phyloP scores from a whole-genome alignment of 2,329 filamentous ascomycete genomes.

The Xylariaceae sp. region DNA sequence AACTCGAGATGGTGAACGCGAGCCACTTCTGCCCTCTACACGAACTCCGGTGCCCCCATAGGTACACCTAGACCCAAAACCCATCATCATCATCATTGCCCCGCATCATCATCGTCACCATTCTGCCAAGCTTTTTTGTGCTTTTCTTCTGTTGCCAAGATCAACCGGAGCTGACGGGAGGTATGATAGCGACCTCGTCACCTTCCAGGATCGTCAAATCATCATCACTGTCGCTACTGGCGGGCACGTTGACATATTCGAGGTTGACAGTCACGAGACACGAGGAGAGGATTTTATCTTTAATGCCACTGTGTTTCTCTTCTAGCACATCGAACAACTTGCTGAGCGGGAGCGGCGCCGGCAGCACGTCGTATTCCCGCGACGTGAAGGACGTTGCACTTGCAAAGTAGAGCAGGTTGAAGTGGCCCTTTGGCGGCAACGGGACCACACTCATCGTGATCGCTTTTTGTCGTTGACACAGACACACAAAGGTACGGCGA shows the following conservation, averaged over 20 bases:
- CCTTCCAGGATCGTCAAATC: constrained; percentile 57
- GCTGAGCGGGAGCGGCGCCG: constrained; percentile 58
- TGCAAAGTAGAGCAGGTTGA: constrained; percentile 79
- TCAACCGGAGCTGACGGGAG: constrained; percentile 80
- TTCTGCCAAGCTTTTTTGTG: neutral
- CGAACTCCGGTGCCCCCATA: neutral
- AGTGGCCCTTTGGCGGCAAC: constrained; percentile 57
- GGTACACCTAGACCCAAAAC: too few species aligned
- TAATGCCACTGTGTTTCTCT: constrained; percentile 63
- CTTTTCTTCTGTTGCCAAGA: neutral
- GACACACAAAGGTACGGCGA: neutral
- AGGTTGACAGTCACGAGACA: constrained; percentile 76
- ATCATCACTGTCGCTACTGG: constrained; percentile 36
- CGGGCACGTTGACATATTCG: constrained; percentile 67
- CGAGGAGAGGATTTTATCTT: constrained; percentile 60
- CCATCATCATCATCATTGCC: neutral
- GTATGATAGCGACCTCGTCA: constrained; percentile 83
- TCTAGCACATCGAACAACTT: constrained; percentile 66
- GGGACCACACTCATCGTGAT: constrained; percentile 35
- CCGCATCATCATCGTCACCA: neutral
- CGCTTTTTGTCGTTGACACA: neutral
- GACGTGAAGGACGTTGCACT: constrained; percentile 64
- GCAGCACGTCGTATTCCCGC: constrained; percentile 60
- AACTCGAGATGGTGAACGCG: constrained; percentile 4
- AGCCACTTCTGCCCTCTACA: constrained; percentile 15